Conservation (phyloP, 768 basidiomycete genomes). For the Amanita exitialis region DNA sequence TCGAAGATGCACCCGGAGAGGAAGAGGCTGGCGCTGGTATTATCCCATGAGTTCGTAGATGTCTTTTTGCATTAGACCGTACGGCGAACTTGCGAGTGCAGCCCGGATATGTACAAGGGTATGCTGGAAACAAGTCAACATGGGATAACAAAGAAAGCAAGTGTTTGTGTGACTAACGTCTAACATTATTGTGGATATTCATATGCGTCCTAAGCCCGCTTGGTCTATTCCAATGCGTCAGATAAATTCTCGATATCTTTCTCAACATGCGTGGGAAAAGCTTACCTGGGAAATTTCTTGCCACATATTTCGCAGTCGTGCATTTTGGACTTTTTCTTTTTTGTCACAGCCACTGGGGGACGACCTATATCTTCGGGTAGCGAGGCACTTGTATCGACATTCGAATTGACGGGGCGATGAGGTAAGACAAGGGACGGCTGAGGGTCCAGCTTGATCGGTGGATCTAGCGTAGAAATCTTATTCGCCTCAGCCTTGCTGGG, state of each 20-base stretch:
- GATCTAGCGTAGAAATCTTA: background rate
- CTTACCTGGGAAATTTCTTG: constrained; percentile 41
- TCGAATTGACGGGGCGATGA: background rate
- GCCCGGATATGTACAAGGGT: constrained; percentile 42
- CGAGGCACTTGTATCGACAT: background rate
- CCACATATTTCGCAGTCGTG: constrained; percentile 39
- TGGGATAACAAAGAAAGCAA: background rate
- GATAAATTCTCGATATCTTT: background rate
- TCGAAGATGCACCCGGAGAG: background rate
- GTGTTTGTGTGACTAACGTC: constrained; percentile 28
- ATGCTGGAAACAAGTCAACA: constrained; percentile 22
- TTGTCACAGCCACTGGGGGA: constrained; percentile 7
- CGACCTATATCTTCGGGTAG: background rate
- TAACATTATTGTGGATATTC: constrained; percentile 44
- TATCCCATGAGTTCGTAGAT: constrained; percentile 68
- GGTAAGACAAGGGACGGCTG: background rate
- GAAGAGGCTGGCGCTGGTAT: constrained; percentile 10
- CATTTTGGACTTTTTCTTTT: constrained; percentile 45
- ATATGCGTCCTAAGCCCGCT: constrained; percentile 49
- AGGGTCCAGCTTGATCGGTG: background rate
- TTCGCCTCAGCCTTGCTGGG: background rate
- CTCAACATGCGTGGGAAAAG: background rate
- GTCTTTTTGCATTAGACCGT: constrained; percentile 73
- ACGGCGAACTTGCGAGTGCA: constrained; percentile 68
- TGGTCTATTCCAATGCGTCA: constrained; percentile 22